Evolutionary conservation across 805 yeast species (phyloP).

Genomic region (Cyberlindnera maclurae): DNA sequence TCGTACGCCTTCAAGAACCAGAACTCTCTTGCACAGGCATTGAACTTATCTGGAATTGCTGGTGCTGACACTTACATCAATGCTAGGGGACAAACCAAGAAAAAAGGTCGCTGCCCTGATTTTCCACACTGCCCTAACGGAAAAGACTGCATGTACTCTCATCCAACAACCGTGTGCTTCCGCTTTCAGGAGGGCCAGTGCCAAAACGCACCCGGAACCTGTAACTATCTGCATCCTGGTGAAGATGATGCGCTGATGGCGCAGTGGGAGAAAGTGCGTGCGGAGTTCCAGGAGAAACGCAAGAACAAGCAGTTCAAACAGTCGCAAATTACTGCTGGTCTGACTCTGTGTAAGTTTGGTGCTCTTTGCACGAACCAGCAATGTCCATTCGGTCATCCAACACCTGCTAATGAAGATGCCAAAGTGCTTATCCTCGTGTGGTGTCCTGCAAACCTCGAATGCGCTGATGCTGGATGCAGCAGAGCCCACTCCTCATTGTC

Average conservation of each 20-base stretch:
- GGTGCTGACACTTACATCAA: slow-evolving; percentile 23
- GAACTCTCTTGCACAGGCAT: slow-evolving; percentile 32
- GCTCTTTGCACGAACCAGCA: slow-evolving; percentile 64
- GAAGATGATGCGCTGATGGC: slow-evolving; percentile 72
- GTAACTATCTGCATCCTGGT: slow-evolving; percentile 77
- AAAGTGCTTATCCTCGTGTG: slow-evolving; percentile 61
- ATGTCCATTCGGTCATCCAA: slow-evolving; percentile 90
- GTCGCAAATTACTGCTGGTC: slow-evolving; percentile 35
- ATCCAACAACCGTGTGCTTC: slow-evolving; percentile 72
- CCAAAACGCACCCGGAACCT: slow-evolving; percentile 72
- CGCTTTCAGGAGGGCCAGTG: slow-evolving; percentile 60
- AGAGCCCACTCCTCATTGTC: slow-evolving; percentile 82
- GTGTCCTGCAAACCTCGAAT: slow-evolving; percentile 67
- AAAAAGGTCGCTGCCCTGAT: slow-evolving; percentile 59
- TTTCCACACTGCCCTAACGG: slow-evolving; percentile 65
- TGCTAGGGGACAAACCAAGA: slow-evolving; percentile 34
- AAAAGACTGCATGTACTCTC: slow-evolving; percentile 66
- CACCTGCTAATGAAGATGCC: slow-evolving; percentile 73
- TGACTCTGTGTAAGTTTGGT: slow-evolving; percentile 71
- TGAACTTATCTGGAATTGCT: slow-evolving; percentile 28
- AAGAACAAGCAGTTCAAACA: slow-evolving; percentile 25
- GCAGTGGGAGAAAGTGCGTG: slow-evolving; percentile 57
- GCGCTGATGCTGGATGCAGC: slow-evolving; percentile 54
- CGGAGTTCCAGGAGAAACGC: slow-evolving; percentile 37
- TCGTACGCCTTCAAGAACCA: slow-evolving; percentile 23